These are phyloP conservation scores for Termitomyces sp. DNA, from an alignment of 768 basidiomycete species.

Conservation along the genomic window DNA sequence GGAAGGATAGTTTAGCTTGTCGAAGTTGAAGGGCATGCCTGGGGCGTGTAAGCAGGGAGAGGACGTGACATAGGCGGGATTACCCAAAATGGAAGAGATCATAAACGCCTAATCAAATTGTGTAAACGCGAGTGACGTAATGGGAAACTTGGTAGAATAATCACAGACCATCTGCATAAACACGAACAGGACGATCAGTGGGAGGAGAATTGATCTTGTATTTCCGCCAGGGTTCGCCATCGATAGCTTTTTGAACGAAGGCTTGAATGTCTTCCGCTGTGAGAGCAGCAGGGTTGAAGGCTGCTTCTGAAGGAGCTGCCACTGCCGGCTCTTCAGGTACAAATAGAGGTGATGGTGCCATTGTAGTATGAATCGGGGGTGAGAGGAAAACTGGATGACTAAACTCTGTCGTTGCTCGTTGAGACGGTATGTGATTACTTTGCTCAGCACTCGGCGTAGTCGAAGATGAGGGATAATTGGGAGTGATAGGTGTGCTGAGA, in stretches of 20 bases:
- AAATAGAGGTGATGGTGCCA: conserved; percentile 16
- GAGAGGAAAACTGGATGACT: conserved; percentile 29
- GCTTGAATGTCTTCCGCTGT: conserved; percentile 73
- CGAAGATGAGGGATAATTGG: conserved; percentile 18
- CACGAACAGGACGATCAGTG: conserved; percentile 68
- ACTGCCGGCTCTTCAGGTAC: conserved; percentile 38
- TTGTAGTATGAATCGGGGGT: conserved; percentile 20
- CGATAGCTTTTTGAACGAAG: conserved; percentile 72
- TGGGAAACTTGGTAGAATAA: conserved; percentile 1
- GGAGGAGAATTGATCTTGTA: conserved; percentile 91
- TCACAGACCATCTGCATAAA: conserved; percentile 87
- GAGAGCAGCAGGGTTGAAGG: conserved; percentile 62
- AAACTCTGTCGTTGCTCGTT: conserved; percentile 16
- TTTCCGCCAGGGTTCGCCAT: conserved; percentile 53
- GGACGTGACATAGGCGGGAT: conserved; percentile 15
- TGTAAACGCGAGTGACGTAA: conserved; percentile 23
- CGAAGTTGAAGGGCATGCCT: conserved; percentile 94
- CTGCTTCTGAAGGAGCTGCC: conserved; percentile 26
- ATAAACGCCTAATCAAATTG: conserved; percentile 67
- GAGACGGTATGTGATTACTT: conserved; percentile 16
- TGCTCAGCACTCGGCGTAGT: conserved; percentile 19
- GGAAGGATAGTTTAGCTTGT: conserved; percentile 93
- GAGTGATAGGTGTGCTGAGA: conserved; percentile 37
- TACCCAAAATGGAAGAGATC: conserved; percentile 97
- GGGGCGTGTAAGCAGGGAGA: conserved; percentile 5